Conservation (phyloP, 2,329 filamentous ascomycete genomes). For the Elsinoe arachidis region DNA sequence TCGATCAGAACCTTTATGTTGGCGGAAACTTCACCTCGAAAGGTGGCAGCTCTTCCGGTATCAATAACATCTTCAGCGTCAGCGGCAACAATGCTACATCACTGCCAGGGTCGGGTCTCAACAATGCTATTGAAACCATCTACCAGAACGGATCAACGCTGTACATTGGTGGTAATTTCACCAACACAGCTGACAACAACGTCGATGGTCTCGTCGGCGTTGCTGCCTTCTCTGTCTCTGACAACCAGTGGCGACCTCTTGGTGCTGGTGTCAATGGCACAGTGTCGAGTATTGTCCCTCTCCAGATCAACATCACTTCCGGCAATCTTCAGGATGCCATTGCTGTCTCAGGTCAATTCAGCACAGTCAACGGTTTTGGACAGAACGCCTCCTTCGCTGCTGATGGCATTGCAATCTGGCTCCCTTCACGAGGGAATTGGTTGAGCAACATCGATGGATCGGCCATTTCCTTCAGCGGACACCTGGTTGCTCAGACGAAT, state of each 20-base stretch:
- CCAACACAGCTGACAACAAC: constrained; percentile 55
- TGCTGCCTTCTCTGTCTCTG: constrained; percentile 62
- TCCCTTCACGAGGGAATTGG: constrained; percentile 79
- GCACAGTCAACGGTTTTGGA: constrained; percentile 59
- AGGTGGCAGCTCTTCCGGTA: constrained; percentile 29
- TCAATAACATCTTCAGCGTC: constrained; percentile 71
- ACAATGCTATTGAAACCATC: constrained; percentile 67
- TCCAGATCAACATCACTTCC: constrained; percentile 68
- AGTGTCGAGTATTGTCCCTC: constrained; percentile 64
- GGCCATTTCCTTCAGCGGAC: constrained; percentile 60
- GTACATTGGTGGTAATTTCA: constrained; percentile 81
- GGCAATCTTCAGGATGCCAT: constrained; percentile 63
- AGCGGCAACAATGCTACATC: constrained; percentile 53
- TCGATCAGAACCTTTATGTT: constrained; percentile 60
- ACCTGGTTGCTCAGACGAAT: constrained; percentile 62
- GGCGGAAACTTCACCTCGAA: constrained; percentile 74
- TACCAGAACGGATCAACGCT: constrained; percentile 56
- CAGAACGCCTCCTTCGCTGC: constrained; percentile 53
- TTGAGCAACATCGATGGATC: constrained; percentile 62
- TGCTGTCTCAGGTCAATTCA: constrained; percentile 72
- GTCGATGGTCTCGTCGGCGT: constrained; percentile 63
- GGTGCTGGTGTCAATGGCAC: constrained; percentile 78
- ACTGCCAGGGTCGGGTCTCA: constrained; percentile 63
- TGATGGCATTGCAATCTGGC: constrained; percentile 81
- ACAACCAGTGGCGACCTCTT: constrained; percentile 65